Evolutionary conservation across 352 stramenopile genomes (phyloP).

Genomic region (Saprolegnia parasitica): DNA sequence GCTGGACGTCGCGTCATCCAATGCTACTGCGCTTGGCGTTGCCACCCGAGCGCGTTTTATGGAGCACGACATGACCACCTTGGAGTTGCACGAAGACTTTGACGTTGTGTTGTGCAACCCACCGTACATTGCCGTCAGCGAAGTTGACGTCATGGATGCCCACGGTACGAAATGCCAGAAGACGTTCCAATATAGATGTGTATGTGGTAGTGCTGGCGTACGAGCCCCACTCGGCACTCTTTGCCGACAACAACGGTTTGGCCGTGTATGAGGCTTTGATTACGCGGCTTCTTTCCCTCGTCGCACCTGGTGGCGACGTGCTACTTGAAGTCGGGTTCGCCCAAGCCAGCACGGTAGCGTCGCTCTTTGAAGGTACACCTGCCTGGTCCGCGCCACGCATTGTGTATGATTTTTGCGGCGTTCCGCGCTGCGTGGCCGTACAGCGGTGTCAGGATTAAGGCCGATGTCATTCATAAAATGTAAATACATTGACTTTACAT

Average conservation of each 20-base stretch:
- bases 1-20: slow-evolving; percentile 48
- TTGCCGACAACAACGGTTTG: slow-evolving; percentile 38
- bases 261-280: slow-evolving; percentile 16
- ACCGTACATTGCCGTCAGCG: slow-evolving; percentile 15
- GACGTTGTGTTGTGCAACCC: slow-evolving; percentile 28
- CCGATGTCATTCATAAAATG: background rate
- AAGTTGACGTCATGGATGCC: slow-evolving; percentile 9
- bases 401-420: slow-evolving; percentile 4
- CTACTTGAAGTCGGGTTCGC: slow-evolving; percentile 22
- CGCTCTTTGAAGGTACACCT: background rate
- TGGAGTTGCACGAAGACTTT: slow-evolving; percentile 1
- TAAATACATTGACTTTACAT: background rate
- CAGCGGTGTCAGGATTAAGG: background rate
- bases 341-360: background rate
- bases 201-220: slow-evolving; percentile 31
- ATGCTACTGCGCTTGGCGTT: slow-evolving; percentile 36
- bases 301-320: slow-evolving; percentile 16
- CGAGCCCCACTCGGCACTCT: slow-evolving; percentile 69
- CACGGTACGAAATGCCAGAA: slow-evolving; percentile 5
- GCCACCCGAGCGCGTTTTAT: slow-evolving; percentile 32
- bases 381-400: background rate
- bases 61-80: slow-evolving; percentile 35
- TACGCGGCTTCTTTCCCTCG: background rate
- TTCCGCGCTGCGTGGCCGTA: slow-evolving; percentile 8
- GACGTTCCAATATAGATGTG: background rate